Evolutionary conservation across 169 alveolate genomes (phyloP).

Genomic region (Eimeria maxima): DNA sequence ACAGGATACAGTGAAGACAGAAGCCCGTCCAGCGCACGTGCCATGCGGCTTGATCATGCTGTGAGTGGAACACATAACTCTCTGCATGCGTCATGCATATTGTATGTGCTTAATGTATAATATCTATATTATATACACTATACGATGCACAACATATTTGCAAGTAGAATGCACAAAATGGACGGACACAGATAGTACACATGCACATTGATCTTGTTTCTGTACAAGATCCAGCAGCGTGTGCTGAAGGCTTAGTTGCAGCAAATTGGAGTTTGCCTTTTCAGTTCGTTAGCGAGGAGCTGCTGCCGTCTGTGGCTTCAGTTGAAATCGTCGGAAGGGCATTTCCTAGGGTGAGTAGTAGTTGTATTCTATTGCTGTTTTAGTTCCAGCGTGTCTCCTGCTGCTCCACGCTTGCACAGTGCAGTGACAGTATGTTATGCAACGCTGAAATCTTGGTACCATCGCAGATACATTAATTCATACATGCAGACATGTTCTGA

Average conservation of each 20-base stretch:
- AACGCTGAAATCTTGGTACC: neutral
- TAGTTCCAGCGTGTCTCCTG: neutral
- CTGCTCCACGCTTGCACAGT: neutral
- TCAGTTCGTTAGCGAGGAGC: slow-evolving; percentile 41
- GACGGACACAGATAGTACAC: neutral
- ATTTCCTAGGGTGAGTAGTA: neutral
- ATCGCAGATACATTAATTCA: neutral
- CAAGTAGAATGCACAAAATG: neutral
- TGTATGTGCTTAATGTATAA: neutral
- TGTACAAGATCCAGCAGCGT: neutral
- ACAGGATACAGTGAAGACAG: slow-evolving; percentile 48
- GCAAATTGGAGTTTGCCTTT: neutral
- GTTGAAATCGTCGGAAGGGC: slow-evolving; percentile 39
- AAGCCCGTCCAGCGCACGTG: slow-evolving; percentile 39
- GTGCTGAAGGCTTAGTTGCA: neutral
- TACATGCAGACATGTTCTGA: neutral
- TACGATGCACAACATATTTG: neutral
- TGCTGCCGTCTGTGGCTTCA: slow-evolving; percentile 7
- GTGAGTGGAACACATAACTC: neutral
- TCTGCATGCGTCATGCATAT: neutral
- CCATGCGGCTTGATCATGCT: slow-evolving; percentile 34
- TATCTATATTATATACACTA: neutral
- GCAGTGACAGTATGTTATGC: neutral
- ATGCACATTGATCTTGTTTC: too few species aligned
- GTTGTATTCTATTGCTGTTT: neutral